Base-by-base conservation (phyloP, 2,329 filamentous ascomycete genomes). In the Fusarium sambucinum region DNA sequence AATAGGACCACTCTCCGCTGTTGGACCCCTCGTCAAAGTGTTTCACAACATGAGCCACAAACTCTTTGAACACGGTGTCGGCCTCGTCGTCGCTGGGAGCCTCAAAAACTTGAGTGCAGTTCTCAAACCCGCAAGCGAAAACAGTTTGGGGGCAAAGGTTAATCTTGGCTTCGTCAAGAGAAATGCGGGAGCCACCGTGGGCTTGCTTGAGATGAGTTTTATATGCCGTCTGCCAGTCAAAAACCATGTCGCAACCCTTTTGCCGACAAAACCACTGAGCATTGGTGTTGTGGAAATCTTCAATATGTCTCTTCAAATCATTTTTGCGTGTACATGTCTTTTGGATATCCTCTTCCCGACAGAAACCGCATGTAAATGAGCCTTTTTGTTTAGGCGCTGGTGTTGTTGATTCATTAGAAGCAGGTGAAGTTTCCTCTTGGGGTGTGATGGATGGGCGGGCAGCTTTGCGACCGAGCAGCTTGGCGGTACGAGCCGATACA, bases 151-250 rank as follows among this genome's bases (percentile, higher is more conserved):
- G 80, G 59, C 82, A 84, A 7, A 84, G 73, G 27, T 77, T 78
- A 38, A 82, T 77, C 68, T 79, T 81, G 68, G 79, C 80, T 35
- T 82, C 79, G 55, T 80, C 79, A 23, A 81, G 75, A 16, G 76
- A 77, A 76, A 81, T 80, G 17, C 80, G 76, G 3, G 79, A 79
- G 25, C 80, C 80, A 45, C 80, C 78, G 55, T 84, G 82, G 8
- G 75, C 78, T 27, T 78, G 77, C 66, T 83, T 84, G 44, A 84
- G 73, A 63, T 84, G 83, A 6, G 78, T 79, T 67, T 83, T 82
- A 75, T 84, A 84, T 17, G 81, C 82, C 21, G 78, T 81, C 67
- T 82, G 80, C 80, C 81, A 84, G 72, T 84, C 83, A 66, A 83
- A 84, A 9, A 81, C 78, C 77, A 80, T 79, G 38, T 74, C 73